These are phyloP conservation scores for Collybiopsis confluens DNA, from an alignment of 768 basidiomycete species.

Conservation along the genomic window DNA sequence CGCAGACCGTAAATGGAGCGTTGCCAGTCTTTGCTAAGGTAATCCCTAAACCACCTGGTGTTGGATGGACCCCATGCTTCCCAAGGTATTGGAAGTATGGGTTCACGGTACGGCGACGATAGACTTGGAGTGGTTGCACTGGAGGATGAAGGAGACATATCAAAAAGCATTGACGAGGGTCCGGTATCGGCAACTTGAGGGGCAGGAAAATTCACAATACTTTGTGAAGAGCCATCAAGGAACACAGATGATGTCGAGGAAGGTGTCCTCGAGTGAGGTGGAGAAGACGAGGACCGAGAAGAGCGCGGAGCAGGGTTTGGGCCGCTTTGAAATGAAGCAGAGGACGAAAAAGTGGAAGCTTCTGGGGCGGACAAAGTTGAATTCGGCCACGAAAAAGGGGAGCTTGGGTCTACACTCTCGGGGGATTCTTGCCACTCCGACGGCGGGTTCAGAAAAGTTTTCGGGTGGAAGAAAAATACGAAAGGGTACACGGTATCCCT, in stretches of 20 bases:
- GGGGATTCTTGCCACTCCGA: slow-evolving; percentile 10
- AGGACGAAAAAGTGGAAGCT: neutral
- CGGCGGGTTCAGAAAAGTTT: slow-evolving; percentile 30
- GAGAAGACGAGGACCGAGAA: slow-evolving; percentile 10
- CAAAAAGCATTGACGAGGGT: slow-evolving; percentile 4
- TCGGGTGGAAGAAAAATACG: slow-evolving; percentile 45
- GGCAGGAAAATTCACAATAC: neutral
- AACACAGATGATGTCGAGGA: neutral
- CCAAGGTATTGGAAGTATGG: slow-evolving; percentile 33
- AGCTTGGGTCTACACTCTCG: neutral
- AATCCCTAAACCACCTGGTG: slow-evolving; percentile 53
- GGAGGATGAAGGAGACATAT: slow-evolving; percentile 2
- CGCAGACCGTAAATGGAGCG: slow-evolving; percentile 49
- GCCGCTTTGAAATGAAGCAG: neutral
- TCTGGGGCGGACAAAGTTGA: neutral
- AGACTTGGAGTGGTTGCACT: slow-evolving; percentile 14
- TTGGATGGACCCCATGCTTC: slow-evolving; percentile 46
- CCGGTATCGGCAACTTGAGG: neutral
- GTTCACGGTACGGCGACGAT: slow-evolving; percentile 13
- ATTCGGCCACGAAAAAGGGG: neutral
- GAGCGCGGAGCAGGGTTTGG: neutral
- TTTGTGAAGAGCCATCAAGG: neutral
- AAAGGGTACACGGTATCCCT: slow-evolving; percentile 40
- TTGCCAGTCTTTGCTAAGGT: slow-evolving; percentile 50
- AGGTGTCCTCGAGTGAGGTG: slow-evolving; percentile 6